These are phyloP conservation scores for Amoebophrya sp. DNA, from an alignment of 169 alveolate genomes.

Conservation along the genomic window DNA sequence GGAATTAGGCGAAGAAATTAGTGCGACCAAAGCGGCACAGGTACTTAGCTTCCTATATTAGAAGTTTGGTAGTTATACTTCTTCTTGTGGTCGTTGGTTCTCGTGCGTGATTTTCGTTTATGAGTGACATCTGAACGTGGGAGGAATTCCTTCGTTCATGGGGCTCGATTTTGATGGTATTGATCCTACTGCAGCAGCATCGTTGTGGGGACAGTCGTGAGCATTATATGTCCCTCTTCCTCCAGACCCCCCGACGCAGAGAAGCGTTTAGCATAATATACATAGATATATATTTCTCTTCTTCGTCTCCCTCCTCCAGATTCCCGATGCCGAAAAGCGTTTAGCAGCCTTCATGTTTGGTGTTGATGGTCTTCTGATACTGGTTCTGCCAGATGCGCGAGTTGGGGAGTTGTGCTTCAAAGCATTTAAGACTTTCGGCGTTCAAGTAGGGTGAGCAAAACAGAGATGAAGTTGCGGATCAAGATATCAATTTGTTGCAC, in stretches of 20 bases:
- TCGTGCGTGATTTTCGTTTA: neutral
- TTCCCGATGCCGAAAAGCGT: neutral
- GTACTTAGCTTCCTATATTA: too few relatives aligned
- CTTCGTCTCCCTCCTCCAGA: neutral
- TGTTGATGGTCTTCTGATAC: neutral
- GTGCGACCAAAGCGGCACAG: too few relatives aligned
- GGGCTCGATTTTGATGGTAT: too few relatives aligned
- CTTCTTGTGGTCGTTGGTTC: too few relatives aligned
- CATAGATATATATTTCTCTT: neutral
- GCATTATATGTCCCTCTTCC: too few relatives aligned
- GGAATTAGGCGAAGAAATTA: neutral
- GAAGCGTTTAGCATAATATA: neutral
- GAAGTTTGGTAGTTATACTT: too few relatives aligned
- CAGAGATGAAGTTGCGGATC: too few relatives aligned
- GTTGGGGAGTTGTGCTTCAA: neutral
- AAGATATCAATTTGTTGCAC: too few relatives aligned
- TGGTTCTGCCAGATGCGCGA: neutral
- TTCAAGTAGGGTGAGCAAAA: constrained; percentile 7
- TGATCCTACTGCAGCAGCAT: too few relatives aligned
- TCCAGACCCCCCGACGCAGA: too few relatives aligned
- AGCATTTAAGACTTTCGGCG: neutral
- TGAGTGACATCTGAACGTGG: neutral
- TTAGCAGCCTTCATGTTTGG: neutral
- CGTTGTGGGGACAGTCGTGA: too few relatives aligned
- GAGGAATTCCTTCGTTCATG: too few relatives aligned